Conservation (phyloP, 2,329 filamentous ascomycete species). For the Sclerotinia spermophila region DNA sequence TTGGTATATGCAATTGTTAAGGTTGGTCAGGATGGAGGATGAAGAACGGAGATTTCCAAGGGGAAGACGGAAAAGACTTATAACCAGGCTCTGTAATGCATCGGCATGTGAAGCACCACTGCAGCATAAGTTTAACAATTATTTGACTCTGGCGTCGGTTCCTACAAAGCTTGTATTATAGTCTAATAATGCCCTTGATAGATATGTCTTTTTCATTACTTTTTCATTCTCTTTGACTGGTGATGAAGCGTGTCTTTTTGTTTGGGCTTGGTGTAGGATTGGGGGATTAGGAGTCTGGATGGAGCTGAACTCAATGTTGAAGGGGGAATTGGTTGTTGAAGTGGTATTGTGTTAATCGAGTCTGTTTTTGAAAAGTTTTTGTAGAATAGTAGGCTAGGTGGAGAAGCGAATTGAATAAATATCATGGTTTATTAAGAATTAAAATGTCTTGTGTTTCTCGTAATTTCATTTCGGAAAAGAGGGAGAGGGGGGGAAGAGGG, state of each 20-base stretch:
- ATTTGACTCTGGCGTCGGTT: constrained; percentile 20
- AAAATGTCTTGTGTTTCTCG: too few species aligned
- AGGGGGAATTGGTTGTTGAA: not conserved
- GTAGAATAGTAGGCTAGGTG: not conserved
- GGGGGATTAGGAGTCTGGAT: not conserved
- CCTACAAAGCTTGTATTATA: constrained; percentile 19
- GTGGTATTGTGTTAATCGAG: not conserved
- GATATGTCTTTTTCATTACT: constrained; percentile 7
- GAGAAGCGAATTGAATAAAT: not conserved
- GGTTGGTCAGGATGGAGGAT: constrained; percentile 17
- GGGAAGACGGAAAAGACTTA: constrained; percentile 15
- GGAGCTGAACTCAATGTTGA: not conserved
- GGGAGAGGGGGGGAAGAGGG: too few species aligned
- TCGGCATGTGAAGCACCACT: not conserved
- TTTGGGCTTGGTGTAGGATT: not conserved
- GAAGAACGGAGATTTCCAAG: constrained; percentile 19
- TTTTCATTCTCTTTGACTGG: not conserved
- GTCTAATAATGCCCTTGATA: constrained; percentile 20
- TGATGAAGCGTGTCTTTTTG: not conserved
- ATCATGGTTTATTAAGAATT: not conserved
- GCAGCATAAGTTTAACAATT: constrained; percentile 11
- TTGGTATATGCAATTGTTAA: constrained; percentile 21
- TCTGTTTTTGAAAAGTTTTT: not conserved
- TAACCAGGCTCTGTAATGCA: constrained; percentile 15
- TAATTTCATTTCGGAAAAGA: too few species aligned